Percentiles rank a stretch among this genome's conserved stretches.
Conservation (phyloP, 2,329 filamentous ascomycete genomes). For the Aspergillus ruber region DNA sequence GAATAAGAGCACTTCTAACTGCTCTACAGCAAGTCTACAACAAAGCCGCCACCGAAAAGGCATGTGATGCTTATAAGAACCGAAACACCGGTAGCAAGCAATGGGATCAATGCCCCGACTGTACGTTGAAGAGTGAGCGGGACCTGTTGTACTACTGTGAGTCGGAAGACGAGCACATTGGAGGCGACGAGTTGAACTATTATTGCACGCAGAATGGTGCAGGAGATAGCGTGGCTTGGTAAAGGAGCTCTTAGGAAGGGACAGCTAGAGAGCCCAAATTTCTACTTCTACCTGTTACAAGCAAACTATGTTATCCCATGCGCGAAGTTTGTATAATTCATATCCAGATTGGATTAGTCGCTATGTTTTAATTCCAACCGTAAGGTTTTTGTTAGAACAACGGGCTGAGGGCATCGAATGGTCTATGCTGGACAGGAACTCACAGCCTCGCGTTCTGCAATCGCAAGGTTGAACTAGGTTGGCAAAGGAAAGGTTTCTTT, state of each 20-base stretch:
- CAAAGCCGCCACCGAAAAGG: conserved; percentile 11
- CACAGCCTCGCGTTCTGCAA: no score
- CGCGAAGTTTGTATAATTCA: no score
- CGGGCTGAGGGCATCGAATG: no score
- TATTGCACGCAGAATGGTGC: conserved; percentile 14
- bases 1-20: not conserved
- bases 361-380: no score
- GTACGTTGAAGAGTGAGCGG: conserved; percentile 9
- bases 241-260: not conserved
- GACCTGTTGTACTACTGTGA: conserved; percentile 14
- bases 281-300: no score
- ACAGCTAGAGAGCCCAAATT: no score
- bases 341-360: no score
- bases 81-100: conserved; percentile 16
- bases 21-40: conserved; percentile 10
- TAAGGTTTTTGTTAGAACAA: no score
- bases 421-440: no score
- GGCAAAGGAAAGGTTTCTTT: no score
- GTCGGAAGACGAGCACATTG: conserved; percentile 14
- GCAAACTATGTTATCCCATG: no score
- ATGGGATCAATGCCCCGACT: conserved; percentile 17
- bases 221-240: conserved; percentile 12
- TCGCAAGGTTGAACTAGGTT: no score
- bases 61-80: conserved; percentile 13
- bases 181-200: conserved; percentile 15